Conservation (phyloP, 441 rosid species). For the Dalechampia spathulata region DNA sequence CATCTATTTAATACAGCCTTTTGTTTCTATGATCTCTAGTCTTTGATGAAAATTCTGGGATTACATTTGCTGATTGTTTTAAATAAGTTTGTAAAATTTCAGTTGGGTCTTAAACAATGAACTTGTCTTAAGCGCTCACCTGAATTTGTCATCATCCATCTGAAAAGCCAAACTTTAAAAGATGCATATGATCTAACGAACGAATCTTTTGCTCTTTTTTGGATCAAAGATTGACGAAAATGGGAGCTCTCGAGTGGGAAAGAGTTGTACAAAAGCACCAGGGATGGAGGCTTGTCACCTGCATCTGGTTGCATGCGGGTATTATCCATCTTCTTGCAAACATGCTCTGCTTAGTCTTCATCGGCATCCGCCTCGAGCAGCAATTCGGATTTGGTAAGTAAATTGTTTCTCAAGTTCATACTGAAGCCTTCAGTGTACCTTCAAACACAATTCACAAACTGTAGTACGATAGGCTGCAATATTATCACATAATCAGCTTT, state of each 20-base stretch:
- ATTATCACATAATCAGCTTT: too few relatives aligned
- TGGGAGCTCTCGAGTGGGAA: slow-evolving; percentile 77
- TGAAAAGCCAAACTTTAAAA: neutral
- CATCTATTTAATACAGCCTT: too few relatives aligned
- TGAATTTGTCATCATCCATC: too few relatives aligned
- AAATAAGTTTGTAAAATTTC: too few relatives aligned
- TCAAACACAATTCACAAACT: too few relatives aligned
- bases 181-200: neutral
- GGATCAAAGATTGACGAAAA: slow-evolving; percentile 43
- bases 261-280: slow-evolving; percentile 53
- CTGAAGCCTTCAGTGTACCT: neutral
- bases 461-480: too few relatives aligned
- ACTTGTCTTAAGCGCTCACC: neutral
- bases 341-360: slow-evolving; percentile 61
- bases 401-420: neutral
- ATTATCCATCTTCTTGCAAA: slow-evolving; percentile 69
- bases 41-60: neutral
- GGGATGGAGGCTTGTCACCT: slow-evolving; percentile 78
- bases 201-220: neutral
- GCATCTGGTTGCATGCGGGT: slow-evolving; percentile 89
- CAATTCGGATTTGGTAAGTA: slow-evolving; percentile 82
- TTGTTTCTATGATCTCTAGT: neutral
- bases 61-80: too few relatives aligned
- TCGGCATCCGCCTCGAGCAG: slow-evolving; percentile 82
- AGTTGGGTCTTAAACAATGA: neutral